Evolutionary conservation across 306 rosid species (phyloP).

Genomic region (Malus orientalis): DNA sequence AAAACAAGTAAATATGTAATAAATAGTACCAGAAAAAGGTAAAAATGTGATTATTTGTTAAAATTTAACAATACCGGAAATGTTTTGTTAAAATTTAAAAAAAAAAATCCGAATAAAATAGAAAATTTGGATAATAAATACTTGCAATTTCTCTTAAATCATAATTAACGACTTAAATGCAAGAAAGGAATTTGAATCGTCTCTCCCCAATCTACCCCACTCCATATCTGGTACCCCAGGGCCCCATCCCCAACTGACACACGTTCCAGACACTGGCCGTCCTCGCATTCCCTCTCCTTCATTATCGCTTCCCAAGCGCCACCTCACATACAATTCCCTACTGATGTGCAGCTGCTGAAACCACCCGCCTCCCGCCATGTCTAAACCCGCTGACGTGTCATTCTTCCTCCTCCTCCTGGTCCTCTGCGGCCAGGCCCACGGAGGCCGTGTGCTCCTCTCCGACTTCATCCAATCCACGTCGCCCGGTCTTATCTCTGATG

Average conservation of each 20-base stretch:
- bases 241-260: not conserved
- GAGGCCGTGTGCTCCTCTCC: slow-evolving; percentile 14
- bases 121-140: too few species aligned
- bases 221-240: too few species aligned
- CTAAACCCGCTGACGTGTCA: not conserved
- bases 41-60: too few species aligned
- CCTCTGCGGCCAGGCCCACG: slow-evolving; percentile 37
- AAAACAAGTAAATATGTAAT: too few species aligned
- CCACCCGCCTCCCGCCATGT: slow-evolving; percentile 1
- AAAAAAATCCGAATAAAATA: too few species aligned
- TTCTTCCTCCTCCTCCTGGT: slow-evolving; percentile 22
- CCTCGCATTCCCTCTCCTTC: too few species aligned
- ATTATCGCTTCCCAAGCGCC: not conserved
- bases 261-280: not conserved
- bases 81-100: accelerated
- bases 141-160: too few species aligned
- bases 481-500: slow-evolving; percentile 52
- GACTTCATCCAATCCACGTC: not conserved
- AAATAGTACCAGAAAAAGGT: too few species aligned
- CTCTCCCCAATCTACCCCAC: not conserved
- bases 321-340: not conserved
- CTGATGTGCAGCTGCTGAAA: not conserved
- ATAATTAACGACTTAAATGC: not conserved
- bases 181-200: not conserved
- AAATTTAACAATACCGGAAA: accelerated